These are phyloP conservation scores for Aspergillus arachidicola DNA, from an alignment of 2,329 filamentous ascomycete genomes.

Conservation along the genomic window DNA sequence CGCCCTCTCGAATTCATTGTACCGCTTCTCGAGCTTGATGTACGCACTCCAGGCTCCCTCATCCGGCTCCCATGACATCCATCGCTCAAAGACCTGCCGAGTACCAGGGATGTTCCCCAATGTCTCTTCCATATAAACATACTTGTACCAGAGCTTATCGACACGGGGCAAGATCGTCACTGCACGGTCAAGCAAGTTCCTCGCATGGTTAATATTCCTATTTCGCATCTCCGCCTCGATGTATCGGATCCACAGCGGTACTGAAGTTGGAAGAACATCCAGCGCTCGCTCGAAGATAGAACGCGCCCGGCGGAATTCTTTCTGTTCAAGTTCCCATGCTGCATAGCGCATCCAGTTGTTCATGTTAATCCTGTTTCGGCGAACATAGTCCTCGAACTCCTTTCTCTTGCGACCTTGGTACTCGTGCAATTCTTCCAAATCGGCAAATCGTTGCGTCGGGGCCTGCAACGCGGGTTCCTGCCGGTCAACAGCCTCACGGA, in stretches of 20 bases:
- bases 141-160: slow-evolving; percentile 99
- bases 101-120: slow-evolving; percentile 91
- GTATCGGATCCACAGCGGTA: slow-evolving; percentile 88
- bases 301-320: slow-evolving; percentile 88
- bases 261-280: slow-evolving; percentile 85
- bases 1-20: slow-evolving; percentile 88
- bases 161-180: slow-evolving; percentile 87
- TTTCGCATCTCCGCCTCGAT: slow-evolving; percentile 96
- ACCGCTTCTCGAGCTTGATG: slow-evolving; percentile 95
- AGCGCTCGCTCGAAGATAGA: slow-evolving; percentile 94
- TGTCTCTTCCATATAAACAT: slow-evolving; percentile 98
- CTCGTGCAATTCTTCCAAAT: slow-evolving; percentile 96
- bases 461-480: slow-evolving; percentile 87
- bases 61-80: slow-evolving; percentile 98
- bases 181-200: slow-evolving; percentile 92
- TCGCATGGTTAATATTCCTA: slow-evolving; percentile 93
- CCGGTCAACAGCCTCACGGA: slow-evolving; percentile 94
- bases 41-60: slow-evolving; percentile 95
- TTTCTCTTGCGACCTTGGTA: slow-evolving; percentile 94
- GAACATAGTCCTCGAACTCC: slow-evolving; percentile 97
- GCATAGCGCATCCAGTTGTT: slow-evolving; percentile 99
- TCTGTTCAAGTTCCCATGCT: slow-evolving; percentile 96
- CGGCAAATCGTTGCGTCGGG: slow-evolving; percentile 91
- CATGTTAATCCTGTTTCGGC: slow-evolving; percentile 90
- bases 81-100: slow-evolving; percentile 91